Conservation (phyloP, 306 rosid species). For the Ormosia emarginata region DNA sequence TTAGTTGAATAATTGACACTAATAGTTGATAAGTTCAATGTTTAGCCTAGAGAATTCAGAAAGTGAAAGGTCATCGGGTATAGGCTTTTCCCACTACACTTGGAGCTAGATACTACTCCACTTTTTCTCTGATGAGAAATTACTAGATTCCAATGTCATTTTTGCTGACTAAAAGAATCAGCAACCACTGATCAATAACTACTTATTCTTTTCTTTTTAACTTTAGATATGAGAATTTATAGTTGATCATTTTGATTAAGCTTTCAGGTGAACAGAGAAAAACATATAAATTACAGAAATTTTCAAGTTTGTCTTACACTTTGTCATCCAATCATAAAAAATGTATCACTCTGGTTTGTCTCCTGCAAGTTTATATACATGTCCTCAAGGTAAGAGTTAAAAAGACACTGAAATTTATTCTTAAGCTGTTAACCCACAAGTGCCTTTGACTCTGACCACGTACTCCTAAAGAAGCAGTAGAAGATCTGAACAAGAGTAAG, state of each 20-base stretch:
- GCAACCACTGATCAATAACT: no score
- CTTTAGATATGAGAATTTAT: no score
- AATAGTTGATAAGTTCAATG: neutral
- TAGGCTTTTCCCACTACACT: neutral
- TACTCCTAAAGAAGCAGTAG: conserved; percentile 4
- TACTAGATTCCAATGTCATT: neutral
- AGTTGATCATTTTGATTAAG: neutral
- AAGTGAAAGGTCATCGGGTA: neutral
- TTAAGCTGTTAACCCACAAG: neutral
- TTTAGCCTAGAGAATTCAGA: neutral
- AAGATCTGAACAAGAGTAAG: neutral
- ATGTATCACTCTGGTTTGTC: neutral
- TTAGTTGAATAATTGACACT: neutral
- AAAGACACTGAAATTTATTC: neutral
- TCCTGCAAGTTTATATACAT: no score
- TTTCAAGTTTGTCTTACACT: neutral
- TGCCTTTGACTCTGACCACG: conserved; percentile 33
- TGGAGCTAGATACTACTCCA: no score
- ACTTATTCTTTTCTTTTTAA: no score
- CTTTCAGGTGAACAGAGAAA: no score
- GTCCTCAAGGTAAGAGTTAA: neutral
- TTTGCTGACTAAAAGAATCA: neutral
- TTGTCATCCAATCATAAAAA: neutral
- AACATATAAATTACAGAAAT: neutral
- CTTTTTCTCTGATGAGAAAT: no score